Base-by-base conservation (phyloP, 805 yeast genomes). In the Lachancea dasiensis region DNA sequence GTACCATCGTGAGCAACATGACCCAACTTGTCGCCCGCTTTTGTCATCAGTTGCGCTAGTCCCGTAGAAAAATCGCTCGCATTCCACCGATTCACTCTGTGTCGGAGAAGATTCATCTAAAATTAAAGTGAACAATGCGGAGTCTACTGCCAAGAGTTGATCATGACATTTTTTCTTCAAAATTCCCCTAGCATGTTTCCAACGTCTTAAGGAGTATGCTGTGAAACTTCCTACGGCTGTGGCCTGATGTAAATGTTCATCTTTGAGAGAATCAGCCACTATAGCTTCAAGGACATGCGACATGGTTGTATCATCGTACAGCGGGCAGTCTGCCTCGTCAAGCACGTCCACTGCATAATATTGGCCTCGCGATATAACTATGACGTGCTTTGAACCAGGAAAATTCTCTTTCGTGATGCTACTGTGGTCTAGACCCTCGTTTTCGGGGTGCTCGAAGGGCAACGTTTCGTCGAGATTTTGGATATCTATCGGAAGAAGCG, bases 1-100 rank as follows among this genome's bases (percentile, higher is more conserved):
- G 56, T 86, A 87, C 96, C 95, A 87, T 58, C 97, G 68, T 48
- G 90, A 86, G 20, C 90, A 81, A 65, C 95, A 86, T 1, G 95
- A 84, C 28, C 97, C 97, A 9, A 81, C 79, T 63, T 87, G 96
- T 36, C 84, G 77, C 47, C 95, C 96, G 47, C 40, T 38, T 23
- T 44, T 38, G 5, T 79, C 75, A 46, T 84, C 84, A 29, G 87
- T 69, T 17, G 68, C 68, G 11, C 85, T 75, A 38, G 83, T 77
- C 5, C 97, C 97, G 58, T 92, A 85, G 34, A 86, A 75, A 68
- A 86, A 80, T 55, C 84, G 79, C 53, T 82, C 77, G 39, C 58
- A 51, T 32, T 50, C 51, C 7, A 34, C 48, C 10, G 51, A 54
- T 28, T 50, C 32, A 5, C 50, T 50, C 10, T 41, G 50, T 7